Evolutionary conservation across 2,329 filamentous ascomycete species (phyloP), one percentile per base, ranked within the genome.

Genomic region (Delphinella strobiligena): DNA sequence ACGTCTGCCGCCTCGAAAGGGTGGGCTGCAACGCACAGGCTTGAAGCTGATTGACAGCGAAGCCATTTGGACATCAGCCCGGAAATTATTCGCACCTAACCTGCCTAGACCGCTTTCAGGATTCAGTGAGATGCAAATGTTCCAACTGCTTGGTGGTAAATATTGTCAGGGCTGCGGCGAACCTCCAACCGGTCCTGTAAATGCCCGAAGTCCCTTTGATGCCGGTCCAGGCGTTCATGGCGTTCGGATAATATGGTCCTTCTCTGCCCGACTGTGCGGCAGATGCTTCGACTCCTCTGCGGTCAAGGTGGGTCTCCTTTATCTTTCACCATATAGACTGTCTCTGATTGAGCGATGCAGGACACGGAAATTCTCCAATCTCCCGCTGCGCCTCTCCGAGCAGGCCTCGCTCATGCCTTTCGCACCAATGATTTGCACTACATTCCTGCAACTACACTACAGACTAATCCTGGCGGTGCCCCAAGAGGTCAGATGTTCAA

Each of bases 81-180:
- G 82, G 53, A 76, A 76, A 50, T 61, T 64, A 15, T 78, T 75
- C 56, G 74, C 74, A 62, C 75, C 75, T 18, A 71, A 71, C 48
- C 75, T 87, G 64, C 84, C 84, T 34, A 68, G 69, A 41, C 83
- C 83, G 19, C 66, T 89, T 36, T 62, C 65, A 38, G 71, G 68
- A 42, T 73, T 71, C 54, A 73, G 74, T 31, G 84, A 91, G 58
- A 64, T 83, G 47, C 73, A 80, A 31, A 88, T 88, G 82, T 86
- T 84, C 74, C 74, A 72, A 51, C 63, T 91, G 37, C 67, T 76
- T 27, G 78, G 75, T 56, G 71, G 74, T 35, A 63, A 54, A 19
- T 60, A 54, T 40, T 93, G 85, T 57, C 78, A 88, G 52, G 75
- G 78, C 48, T 91, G 85, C 59, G 63, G 61, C 39, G 73, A 66